Evolutionary conservation across 805 yeast genomes (phyloP), one percentile per base, ranked within the genome.

Genomic region (Yamadazyma tumulicola): DNA sequence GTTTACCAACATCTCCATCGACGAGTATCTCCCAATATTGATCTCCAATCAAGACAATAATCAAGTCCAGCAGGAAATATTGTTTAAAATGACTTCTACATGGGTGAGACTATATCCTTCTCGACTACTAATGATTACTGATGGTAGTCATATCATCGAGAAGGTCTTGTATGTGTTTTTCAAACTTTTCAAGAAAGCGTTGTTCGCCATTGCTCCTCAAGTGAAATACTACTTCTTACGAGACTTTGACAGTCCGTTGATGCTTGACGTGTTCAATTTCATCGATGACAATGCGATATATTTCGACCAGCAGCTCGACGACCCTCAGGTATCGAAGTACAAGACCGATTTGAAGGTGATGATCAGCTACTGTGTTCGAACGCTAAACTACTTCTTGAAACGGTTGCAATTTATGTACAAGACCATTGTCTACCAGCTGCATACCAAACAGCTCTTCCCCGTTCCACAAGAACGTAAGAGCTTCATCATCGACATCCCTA

Each of bases 241-340:
- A 18, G 72, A 65, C 45, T 64, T 65, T 39, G 69, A 62, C 39
- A 49, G 57, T 33, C 69, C 72, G 2, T 50, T 65, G 34, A 63
- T 63, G 63, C 39, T 58, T 27, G 69, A 65, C 32, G 60, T 64
- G 4, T 59, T 54, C 32, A 47, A 42, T 8, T 37, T 36, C 24
- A 41, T 45, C 14, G 39, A 49, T 15, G 66, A 56, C 32, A 37
- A 37, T 6, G 55, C 53, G 14, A 50, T 61, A 5, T 53, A 43
- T 32, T 31, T 26, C 23, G 35, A 34, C 16, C 23, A 35, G 4
- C 51, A 49, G 25, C 42, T 61, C 20, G 55, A 48, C 17, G 13
- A 53, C 54, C 3, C 22, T 12, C 19, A 47, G 16, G 23, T 51
- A 6, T 38, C 48, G 5, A 33, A 33, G 32, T 33, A 5, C 41